Base-by-base conservation (phyloP, 768 basidiomycete species). In the Chlorophyllum brunneum region DNA sequence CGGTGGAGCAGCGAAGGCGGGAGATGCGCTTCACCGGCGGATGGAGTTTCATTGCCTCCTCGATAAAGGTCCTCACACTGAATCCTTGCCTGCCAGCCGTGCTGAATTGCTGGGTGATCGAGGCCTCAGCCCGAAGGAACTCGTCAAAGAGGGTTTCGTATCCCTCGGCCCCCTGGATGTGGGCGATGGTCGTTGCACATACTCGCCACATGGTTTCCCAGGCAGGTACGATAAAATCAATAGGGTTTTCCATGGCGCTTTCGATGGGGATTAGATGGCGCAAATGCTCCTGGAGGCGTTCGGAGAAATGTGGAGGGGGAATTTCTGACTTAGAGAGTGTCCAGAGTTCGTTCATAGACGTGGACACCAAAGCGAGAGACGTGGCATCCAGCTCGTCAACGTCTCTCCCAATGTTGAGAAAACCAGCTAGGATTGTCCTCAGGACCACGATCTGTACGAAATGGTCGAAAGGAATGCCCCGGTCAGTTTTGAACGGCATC, bases 171-270 rank as follows among this genome's bases (percentile, higher is more conserved):
- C 67, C 53, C n/a, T 67, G 63, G 11, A 70, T 63, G 44, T 74
- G 64, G 1, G 76, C 73, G 0, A 77, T 60, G 0, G 67, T 59
- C 5, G 67, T 65, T 1, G 82, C 82, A 46, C 81, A 67, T 18
- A 84, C 73, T 10, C 81, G 74, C 84, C 84, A 85, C 39, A 84
- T 63, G 0, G 78, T 79, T 59, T 85, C 84, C 70, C 80, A 85
- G 0, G 77, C 65, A 0, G 83, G 83, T 38, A 85, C 72, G 49
- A 85, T 69, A 51, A 72, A 72, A 39, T 83, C 71, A 13, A 84
- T 62, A 0, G 78, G 75, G 33, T 75, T 70, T 1, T 66, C 64
- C 45, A 67, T 70, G 3, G 24, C 52, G 0, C 62, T 57, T 1
- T 40, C 46, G 71, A 63, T 1, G 75, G 70, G n/a, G 20, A 83